phyloP scores from a whole-genome alignment of 805 yeast species.

The Kuraishia piskuri region DNA sequence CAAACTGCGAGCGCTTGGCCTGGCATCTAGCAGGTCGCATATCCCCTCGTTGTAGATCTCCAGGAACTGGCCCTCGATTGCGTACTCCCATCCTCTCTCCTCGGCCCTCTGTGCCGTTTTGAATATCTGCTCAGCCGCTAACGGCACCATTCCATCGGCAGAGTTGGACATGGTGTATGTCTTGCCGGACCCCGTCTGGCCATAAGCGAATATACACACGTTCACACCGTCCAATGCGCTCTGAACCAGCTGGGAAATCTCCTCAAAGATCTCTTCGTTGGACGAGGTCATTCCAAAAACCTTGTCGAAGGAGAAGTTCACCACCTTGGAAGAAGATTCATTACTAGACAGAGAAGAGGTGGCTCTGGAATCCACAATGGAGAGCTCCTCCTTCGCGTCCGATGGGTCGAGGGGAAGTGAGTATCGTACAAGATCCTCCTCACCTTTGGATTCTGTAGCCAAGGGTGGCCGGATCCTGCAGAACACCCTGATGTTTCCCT shows the following conservation, averaged over 20 bases:
- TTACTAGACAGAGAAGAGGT: not conserved
- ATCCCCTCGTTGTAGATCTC: constrained; percentile 87
- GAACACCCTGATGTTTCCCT: constrained; percentile 88
- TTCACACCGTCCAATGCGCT: constrained; percentile 82
- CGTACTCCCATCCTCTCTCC: constrained; percentile 55
- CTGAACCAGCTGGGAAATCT: constrained; percentile 78
- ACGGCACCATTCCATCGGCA: constrained; percentile 73
- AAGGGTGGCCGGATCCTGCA: constrained; percentile 72
- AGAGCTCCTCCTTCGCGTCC: constrained; percentile 15
- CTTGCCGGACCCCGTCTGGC: constrained; percentile 95
- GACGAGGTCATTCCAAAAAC: constrained; percentile 49
- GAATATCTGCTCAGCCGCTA: constrained; percentile 66
- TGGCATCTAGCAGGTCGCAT: constrained; percentile 48
- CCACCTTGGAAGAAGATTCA: constrained; percentile 11
- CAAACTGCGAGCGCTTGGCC: constrained; percentile 5
- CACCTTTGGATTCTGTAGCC: constrained; percentile 9
- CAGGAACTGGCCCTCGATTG: constrained; percentile 63
- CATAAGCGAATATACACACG: constrained; percentile 93
- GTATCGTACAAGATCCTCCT: constrained; percentile 21
- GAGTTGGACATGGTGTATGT: constrained; percentile 80
- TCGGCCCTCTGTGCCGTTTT: constrained; percentile 37
- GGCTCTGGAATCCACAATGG: constrained; percentile 15
- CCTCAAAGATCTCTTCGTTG: constrained; percentile 68
- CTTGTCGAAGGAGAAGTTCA: constrained; percentile 64
- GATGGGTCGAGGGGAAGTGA: not conserved